These are phyloP conservation scores for Mentha longifolia DNA, from an alignment of 257 asterid genomes.

Conservation along the genomic window DNA sequence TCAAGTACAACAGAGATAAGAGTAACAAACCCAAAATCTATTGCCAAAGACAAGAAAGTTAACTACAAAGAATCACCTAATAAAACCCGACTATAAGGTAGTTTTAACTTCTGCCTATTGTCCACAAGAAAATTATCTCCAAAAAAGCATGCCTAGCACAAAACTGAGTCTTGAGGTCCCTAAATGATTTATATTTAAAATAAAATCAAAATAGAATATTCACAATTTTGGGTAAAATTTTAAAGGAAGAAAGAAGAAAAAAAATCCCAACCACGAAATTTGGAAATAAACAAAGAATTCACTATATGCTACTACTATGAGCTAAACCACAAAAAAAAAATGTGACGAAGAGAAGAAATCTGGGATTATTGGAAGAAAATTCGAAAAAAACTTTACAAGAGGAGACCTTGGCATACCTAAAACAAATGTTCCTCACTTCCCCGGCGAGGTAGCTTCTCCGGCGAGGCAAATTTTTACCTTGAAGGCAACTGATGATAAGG, in stretches of 20 bases:
- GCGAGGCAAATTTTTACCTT: too few relatives aligned
- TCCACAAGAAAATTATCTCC: slow-evolving; percentile 18
- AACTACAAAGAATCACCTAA: slow-evolving; percentile 2
- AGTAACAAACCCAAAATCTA: slow-evolving; percentile 4
- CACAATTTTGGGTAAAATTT: neutral
- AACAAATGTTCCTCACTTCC: too few relatives aligned
- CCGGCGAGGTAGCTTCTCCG: too few relatives aligned
- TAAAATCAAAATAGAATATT: neutral
- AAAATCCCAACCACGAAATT: too few relatives aligned
- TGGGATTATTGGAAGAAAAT: too few relatives aligned
- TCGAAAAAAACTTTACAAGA: too few relatives aligned
- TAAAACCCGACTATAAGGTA: slow-evolving; percentile 6
- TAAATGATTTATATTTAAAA: neutral
- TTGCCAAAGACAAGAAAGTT: neutral
- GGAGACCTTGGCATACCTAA: too few relatives aligned
- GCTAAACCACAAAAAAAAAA: too few relatives aligned
- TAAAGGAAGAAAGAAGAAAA: neutral
- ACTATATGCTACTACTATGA: too few relatives aligned
- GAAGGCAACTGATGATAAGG: too few relatives aligned
- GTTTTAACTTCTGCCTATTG: slow-evolving; percentile 1
- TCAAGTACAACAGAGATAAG: slow-evolving; percentile 6
- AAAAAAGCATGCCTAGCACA: neutral
- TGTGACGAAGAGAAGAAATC: too few relatives aligned
- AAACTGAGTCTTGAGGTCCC: neutral
- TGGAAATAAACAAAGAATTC: too few relatives aligned